Conservation (phyloP, 2,329 filamentous ascomycete genomes). For the Cladosporium oxysporum region DNA sequence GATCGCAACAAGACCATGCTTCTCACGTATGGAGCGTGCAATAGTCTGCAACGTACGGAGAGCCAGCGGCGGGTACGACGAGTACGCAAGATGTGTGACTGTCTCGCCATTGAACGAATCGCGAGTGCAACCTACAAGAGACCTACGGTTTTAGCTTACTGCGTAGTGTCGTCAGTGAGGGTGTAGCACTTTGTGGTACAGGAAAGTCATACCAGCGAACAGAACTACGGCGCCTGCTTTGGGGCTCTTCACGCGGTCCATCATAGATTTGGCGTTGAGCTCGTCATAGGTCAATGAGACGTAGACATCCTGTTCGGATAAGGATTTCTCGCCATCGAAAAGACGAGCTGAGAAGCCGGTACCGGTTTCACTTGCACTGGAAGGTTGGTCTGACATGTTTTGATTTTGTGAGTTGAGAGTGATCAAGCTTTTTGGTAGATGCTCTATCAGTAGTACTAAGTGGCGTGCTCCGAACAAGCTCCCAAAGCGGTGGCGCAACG, state of each 20-base stretch:
- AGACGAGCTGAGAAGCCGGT: conserved; percentile 11
- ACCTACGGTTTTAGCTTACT: conserved; percentile 35
- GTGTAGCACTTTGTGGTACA: conserved; percentile 11
- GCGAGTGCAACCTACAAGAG: conserved; percentile 54
- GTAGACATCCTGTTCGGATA: conserved; percentile 53
- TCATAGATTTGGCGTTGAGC: conserved; percentile 59
- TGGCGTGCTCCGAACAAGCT: conserved; percentile 1
- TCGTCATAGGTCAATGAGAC: conserved; percentile 67
- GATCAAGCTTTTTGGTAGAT: background rate
- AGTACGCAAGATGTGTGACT: conserved; percentile 76
- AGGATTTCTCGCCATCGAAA: conserved; percentile 33
- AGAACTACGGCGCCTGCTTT: conserved; percentile 75
- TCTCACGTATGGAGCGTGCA: conserved; percentile 56
- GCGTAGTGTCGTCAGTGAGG: conserved; percentile 19
- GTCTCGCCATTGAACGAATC: conserved; percentile 70
- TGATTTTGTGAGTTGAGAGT: background rate
- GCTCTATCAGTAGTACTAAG: background rate
- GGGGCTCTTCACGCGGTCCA: conserved; percentile 69
- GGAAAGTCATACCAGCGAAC: conserved; percentile 62
- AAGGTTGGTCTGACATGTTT: background rate
- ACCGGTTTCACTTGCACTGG: background rate
- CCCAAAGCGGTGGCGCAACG: conserved; percentile 4
- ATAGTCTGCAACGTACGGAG: conserved; percentile 69
- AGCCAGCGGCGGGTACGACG: conserved; percentile 70
- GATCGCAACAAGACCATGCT: conserved; percentile 70